Evolutionary conservation across 345 rosid species (phyloP).

Genomic region (Eutrema heterophyllum): DNA sequence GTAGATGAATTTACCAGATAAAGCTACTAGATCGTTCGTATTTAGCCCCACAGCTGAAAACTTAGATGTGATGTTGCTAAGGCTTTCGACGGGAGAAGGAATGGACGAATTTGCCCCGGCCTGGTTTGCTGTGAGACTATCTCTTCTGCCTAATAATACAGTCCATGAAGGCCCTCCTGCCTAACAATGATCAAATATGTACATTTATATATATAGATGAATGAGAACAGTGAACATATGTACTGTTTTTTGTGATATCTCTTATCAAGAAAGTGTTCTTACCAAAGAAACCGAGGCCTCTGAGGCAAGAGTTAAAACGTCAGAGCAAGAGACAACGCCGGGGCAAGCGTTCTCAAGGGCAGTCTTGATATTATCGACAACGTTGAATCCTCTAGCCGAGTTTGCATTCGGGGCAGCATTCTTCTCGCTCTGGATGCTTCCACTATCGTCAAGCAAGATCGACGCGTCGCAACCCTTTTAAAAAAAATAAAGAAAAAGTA

Average conservation of each 20-base stretch:
- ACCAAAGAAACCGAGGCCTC: slow-evolving; percentile 65
- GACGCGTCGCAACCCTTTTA: slow-evolving; percentile 73
- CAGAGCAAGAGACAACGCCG: slow-evolving; percentile 73
- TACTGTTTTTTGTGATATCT: background rate
- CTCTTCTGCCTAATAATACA: slow-evolving; percentile 35
- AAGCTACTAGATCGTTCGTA: slow-evolving; percentile 25
- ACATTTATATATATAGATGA: too few relatives aligned
- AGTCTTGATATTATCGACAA: slow-evolving; percentile 63
- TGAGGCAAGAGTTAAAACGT: slow-evolving; percentile 63
- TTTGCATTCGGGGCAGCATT: slow-evolving; percentile 44
- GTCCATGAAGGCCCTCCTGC: slow-evolving; percentile 35
- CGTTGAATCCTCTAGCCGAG: slow-evolving; percentile 57
- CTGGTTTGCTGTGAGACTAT: slow-evolving; percentile 26
- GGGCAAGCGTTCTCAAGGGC: slow-evolving; percentile 64
- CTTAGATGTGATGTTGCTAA: slow-evolving; percentile 23
- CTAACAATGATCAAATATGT: slow-evolving; percentile 13
- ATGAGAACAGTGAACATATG: background rate
- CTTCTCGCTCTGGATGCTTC: slow-evolving; percentile 58
- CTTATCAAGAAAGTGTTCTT: background rate
- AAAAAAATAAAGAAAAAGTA: background rate
- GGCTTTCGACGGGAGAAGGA: slow-evolving; percentile 30
- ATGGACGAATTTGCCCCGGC: slow-evolving; percentile 20
- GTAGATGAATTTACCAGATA: slow-evolving; percentile 22
- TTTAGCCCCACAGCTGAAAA: slow-evolving; percentile 30
- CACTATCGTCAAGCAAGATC: slow-evolving; percentile 46